Base-by-base conservation (phyloP, 2,329 filamentous ascomycete species). In the Lojkania enalia region DNA sequence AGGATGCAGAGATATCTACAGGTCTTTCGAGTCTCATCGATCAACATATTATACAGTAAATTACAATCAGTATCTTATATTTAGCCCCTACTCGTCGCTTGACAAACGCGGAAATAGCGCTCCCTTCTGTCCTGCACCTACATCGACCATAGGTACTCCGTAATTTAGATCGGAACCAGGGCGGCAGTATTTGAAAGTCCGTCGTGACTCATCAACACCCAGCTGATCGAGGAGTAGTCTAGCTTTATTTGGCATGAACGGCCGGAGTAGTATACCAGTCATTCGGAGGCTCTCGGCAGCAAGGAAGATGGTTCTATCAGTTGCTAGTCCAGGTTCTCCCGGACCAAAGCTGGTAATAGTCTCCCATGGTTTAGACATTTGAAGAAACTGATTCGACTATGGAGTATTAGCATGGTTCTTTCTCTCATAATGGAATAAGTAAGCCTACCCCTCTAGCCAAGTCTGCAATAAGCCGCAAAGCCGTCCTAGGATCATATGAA, bases 221-320 rank as follows among this genome's bases (percentile, higher is more conserved):
- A 99, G 74, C 60, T 86, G 80, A 64, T 96, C 86, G 0, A 99
- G 79, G 21, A 96, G 70, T 54, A 82, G 74, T 9, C 72, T 71
- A 35, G 89, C 81, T 69, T 95, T 95, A 30, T 74, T 77, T 0
- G 94, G 94, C 80, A 99, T 95, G 62, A 91, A 88, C 1, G 94
- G 90, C 68, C 96, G 91, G 33, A 99, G 74, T 35, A 97, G 75
- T 56, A 99, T 96, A 12, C 85, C 89, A 0, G 78, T 76, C 18
- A 96, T 82, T 27, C 94, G 86, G 35, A 96, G 67, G 3, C 86
- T 81, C 71, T 99, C 94, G 6, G 85, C 81, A 32, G 78, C 76
- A 32, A 86, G 77, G 66, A 82, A 96, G 20, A 99, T 76, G 27
- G 80, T 78, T 33, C 51, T 61, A 43, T 68, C 33, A 42, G 62